Evolutionary conservation across 2,329 filamentous ascomycete genomes (phyloP), one percentile per base, ranked within the genome.

Genomic region (Cladorrhinum sp.): DNA sequence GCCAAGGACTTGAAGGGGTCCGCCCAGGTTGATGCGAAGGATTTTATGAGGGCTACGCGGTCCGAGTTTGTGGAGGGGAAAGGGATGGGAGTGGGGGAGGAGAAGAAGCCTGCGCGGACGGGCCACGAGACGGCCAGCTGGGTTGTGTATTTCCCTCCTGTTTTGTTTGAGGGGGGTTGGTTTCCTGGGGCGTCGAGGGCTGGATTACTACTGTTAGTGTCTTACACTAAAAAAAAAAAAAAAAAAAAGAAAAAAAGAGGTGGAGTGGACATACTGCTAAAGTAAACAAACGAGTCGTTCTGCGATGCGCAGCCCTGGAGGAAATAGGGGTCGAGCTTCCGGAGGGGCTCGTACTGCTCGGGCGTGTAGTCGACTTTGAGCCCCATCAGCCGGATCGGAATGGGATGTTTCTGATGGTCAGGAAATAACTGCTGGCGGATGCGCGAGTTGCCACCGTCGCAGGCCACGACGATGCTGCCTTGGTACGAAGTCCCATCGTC

Each of bases 81-180:
- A 0, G 74, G 70, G 2, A 78, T 74, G 0, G 73, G 68, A 16
- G 68, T 64, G 0, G 67, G 46, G 4, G 72, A 66, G 1, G 63
- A 65, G 24, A 75, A 64, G 59, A 75, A 78, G 0, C 73, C 76
- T 2, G 67, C 48, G 1, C 73, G 71, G 51, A 74, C 70, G 2
- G 80, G 76, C 82, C 83, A 86, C 1, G 81, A 83, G 14, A 81
- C 66, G 33, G 82, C 77, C 12, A 85, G 73, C 67, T 84, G 81
- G 61, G 76, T 77, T 12, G 72, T 73, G 62, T 81, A 82, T 1
- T 70, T 70, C 46, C 75, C 73, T 14, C 59, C 68, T 2, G 70
- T 66, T 3, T 71, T 60, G 6, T 72, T 28, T 46, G 36, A 42
- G n/a, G 2, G 52, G 48, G 16, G 39, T 16, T 39, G 36, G 59